Conservation (phyloP, 495 filamentous ascomycete species). For the Opeltia flavorubescens region DNA sequence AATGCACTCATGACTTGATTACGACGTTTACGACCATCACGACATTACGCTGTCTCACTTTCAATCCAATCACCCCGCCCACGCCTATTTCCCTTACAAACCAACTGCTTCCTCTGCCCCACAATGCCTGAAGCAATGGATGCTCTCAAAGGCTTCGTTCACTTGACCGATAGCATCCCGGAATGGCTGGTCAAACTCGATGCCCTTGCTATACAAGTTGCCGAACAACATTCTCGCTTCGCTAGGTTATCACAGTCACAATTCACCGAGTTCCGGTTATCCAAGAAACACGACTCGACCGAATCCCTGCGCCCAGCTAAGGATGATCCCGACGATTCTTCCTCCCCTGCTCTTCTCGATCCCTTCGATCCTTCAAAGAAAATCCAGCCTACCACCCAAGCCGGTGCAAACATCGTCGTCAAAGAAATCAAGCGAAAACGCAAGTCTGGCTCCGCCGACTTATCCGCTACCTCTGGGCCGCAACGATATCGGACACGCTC, state of each 20-base stretch:
- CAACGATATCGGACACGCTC: conserved; percentile 52
- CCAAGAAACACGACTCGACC: conserved; percentile 47
- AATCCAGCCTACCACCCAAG: conserved; percentile 11
- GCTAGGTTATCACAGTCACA: conserved; percentile 23
- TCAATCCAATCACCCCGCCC: not conserved
- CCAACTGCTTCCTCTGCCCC: not conserved
- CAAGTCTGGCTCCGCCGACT: conserved; percentile 13
- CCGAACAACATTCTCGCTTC: conserved; percentile 55
- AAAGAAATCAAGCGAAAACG: conserved; percentile 18
- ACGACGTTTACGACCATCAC: conserved; percentile 9
- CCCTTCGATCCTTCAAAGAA: not conserved
- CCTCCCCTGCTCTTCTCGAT: not conserved
- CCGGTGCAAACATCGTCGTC: conserved; percentile 12
- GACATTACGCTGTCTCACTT: not conserved
- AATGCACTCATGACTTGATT: conserved; percentile 6
- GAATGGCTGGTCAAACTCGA: conserved; percentile 55
- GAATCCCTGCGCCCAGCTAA: conserved; percentile 43
- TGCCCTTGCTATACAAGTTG: conserved; percentile 53
- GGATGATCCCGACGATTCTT: conserved; percentile 26
- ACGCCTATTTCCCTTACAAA: not conserved
- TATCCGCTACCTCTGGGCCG: conserved; percentile 25
- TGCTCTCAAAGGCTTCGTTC: conserved; percentile 45
- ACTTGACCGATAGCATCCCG: conserved; percentile 43
- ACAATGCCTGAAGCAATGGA: conserved; percentile 34
- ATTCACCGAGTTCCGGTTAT: conserved; percentile 18